Evolutionary conservation across 306 rosid genomes (phyloP).

Genomic region (Cicer bijugum): DNA sequence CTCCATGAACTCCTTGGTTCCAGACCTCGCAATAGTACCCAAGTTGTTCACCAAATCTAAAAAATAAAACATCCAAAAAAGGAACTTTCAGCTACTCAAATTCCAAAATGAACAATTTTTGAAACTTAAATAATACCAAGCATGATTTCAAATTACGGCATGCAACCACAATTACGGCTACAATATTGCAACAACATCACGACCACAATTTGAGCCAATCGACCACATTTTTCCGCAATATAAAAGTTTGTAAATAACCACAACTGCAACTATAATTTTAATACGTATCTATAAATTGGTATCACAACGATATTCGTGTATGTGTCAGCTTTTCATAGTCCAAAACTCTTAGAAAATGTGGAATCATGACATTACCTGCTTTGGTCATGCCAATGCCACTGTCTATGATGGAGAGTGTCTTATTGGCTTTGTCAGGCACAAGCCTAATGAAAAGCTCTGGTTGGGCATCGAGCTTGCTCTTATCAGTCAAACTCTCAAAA

Average conservation of each 20-base stretch:
- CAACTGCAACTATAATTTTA: too few relatives aligned
- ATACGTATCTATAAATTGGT: too few relatives aligned
- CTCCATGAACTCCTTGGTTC: conserved; percentile 82
- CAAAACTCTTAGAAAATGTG: not conserved
- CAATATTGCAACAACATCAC: too few relatives aligned
- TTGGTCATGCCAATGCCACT: conserved; percentile 81
- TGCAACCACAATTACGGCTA: not conserved
- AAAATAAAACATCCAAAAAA: not conserved
- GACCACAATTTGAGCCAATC: too few relatives aligned
- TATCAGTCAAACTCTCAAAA: conserved; percentile 63
- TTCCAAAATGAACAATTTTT: not conserved
- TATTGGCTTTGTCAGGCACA: conserved; percentile 67
- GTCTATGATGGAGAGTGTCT: conserved; percentile 66
- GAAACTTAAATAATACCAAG: not conserved
- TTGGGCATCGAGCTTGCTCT: conserved; percentile 68
- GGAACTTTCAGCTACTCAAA: not conserved
- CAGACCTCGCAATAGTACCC: conserved; percentile 77
- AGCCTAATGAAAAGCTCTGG: conserved; percentile 74
- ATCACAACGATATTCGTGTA: too few relatives aligned
- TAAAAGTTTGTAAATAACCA: too few relatives aligned
- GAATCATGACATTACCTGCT: conserved; percentile 52
- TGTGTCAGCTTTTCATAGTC: too few relatives aligned
- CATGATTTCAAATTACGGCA: not conserved
- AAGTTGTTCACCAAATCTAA: conserved; percentile 75
- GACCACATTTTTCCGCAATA: too few relatives aligned